Base-by-base conservation (phyloP, 2,329 filamentous ascomycete genomes). In the Biscogniauxia sp. region DNA sequence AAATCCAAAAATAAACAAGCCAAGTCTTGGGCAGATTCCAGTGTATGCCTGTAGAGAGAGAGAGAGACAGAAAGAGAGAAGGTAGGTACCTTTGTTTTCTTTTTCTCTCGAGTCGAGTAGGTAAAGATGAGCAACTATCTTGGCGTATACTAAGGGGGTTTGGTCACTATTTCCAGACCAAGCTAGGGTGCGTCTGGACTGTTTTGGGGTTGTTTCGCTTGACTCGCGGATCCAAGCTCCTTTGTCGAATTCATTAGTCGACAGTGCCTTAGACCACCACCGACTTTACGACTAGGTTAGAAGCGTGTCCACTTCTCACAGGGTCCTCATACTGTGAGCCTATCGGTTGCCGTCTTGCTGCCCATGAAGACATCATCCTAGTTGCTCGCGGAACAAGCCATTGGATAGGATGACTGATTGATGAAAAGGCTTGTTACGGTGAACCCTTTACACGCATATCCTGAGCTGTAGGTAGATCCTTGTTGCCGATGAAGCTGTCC, bases 181-280 rank as follows among this genome's bases (percentile, higher is more conserved):
- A 61, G 55, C 63, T 64, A 61, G 56, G 53, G 60, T 59, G 56
- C 23, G 19, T 50, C 58, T 59, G 53, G 58, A 60, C 50, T 41
- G 66, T 66, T 64, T 66, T 68, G 64, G 61, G 51, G 51, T 50
- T 56, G 58, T 66, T 63, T 66, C 56, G 66, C 65, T 65, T 69
- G 67, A 70, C 66, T 70, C 68, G 62, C 56, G 55, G 56, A 26
- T 57, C 56, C 56, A 50, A 41, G 56, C 26, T 19, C 26, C 51
- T 50, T 51, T 56, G 51, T 57, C 26, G 54, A 51, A 19, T 56
- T 53, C 59, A 58, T 53, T 54, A 64, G 55, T 61, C 56, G 45
- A 51, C 32, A 52, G 8, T 54, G 52, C 25, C 53, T 28, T 53
- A 51, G 41, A 41, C 37, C 51, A 41, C 37, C 51, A 51, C 32